Evolutionary conservation across 306 rosid species (phyloP).

Genomic region (Herpetospermum pedunculosum): DNA sequence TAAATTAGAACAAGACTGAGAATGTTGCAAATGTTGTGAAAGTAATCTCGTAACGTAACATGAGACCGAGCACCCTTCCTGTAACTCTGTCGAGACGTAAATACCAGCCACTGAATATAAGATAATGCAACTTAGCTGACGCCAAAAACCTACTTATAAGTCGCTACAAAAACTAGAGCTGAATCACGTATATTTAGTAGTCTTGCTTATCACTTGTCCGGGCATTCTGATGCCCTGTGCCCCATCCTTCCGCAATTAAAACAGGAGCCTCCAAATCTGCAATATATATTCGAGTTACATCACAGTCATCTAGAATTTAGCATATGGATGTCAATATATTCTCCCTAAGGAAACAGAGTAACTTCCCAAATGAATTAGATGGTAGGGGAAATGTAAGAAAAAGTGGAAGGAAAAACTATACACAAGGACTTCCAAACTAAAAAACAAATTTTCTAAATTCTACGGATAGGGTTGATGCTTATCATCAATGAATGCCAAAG

Average conservation of each 20-base stretch:
- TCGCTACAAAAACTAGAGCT: background rate
- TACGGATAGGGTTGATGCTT: background rate
- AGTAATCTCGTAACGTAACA: background rate
- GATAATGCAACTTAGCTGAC: background rate
- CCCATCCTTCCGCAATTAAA: constrained; percentile 84
- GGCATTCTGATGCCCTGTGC: constrained; percentile 90
- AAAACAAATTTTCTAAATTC: background rate
- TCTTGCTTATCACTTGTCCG: constrained; percentile 24
- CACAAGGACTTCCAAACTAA: background rate
- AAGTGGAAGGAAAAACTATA: background rate
- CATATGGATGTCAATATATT: constrained; percentile 9
- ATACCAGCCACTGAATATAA: constrained; percentile 3
- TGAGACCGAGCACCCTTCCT: background rate
- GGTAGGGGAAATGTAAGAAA: background rate
- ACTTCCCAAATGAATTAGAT: background rate
- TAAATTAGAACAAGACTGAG: background rate
- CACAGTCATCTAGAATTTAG: background rate
- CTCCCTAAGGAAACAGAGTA: background rate
- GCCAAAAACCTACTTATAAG: background rate
- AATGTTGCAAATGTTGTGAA: background rate
- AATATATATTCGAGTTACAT: constrained; percentile 13
- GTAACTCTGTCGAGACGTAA: background rate
- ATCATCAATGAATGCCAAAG: background rate
- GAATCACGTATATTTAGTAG: background rate
- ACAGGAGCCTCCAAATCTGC: constrained; percentile 89